Conservation (phyloP, 2,329 filamentous ascomycete species). For the Macrophomina tecta region DNA sequence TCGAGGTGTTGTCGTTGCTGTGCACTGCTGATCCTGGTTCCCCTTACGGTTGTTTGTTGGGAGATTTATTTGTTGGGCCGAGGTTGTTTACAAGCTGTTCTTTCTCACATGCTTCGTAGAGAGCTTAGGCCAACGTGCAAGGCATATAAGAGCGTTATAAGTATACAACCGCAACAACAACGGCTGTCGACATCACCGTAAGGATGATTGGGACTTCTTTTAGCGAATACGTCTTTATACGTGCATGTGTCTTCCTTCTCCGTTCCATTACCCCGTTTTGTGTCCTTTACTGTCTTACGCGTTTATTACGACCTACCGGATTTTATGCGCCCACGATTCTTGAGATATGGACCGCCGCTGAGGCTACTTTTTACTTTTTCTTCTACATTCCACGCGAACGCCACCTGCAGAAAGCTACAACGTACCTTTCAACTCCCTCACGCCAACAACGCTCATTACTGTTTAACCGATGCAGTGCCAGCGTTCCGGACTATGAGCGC, state of each 20-base stretch:
- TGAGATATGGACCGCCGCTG: conserved; percentile 55
- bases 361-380: conserved; percentile 61
- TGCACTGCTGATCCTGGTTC: no score
- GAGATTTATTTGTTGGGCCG: not conserved
- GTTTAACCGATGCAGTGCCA: conserved; percentile 63
- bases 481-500: conserved; percentile 60
- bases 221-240: conserved; percentile 53
- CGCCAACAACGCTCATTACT: conserved; percentile 59
- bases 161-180: not conserved
- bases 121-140: not conserved
- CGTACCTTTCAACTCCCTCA: conserved; percentile 55
- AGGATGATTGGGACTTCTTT: conserved; percentile 50
- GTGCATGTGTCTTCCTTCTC: conserved; percentile 54
- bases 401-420: conserved; percentile 58
- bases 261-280: conserved; percentile 58
- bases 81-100: not conserved
- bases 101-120: not conserved
- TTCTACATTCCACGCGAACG: conserved; percentile 60
- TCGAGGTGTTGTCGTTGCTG: no score
- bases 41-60: not conserved
- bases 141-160: no score
- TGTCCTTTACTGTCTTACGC: conserved; percentile 52
- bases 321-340: conserved; percentile 40
- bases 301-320: conserved; percentile 43
- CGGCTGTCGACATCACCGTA: not conserved